Evolutionary conservation across 2,329 filamentous ascomycete species (phyloP), one percentile per base, ranked within the genome.

Genomic region (Aspergillus sp.): DNA sequence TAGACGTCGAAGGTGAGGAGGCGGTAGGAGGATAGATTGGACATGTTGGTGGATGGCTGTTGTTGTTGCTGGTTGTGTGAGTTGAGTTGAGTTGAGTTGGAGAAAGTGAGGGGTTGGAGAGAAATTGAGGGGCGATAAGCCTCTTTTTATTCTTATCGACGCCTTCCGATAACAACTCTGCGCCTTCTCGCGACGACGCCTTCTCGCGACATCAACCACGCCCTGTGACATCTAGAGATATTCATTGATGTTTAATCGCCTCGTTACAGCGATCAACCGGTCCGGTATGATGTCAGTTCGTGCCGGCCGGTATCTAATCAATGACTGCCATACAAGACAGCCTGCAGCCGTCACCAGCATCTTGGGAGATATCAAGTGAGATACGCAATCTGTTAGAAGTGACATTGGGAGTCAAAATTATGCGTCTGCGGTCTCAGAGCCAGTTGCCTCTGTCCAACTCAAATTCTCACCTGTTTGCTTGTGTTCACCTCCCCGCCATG

Each of bases 1-100:
- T 90, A 93, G 77, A 89, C 86, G 74, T 93, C 89, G 74, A 93
- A 91, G 66, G 85, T 86, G 49, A 91, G 83, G 58, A 84, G 73
- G 22, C 74, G 74, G 69, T 79, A 82, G 53, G 30, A 17, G 24
- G n/a, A 75, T 67, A 8, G 66, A 64, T 18, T 74, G 64, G 67
- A 56, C 68, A 71, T 72, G 47, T 6, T 53, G 1, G 2, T 8
- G 1, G 8, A 22, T n/a, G 26, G 17, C 34, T 24, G 15, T 17
- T 9, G n/a, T n/a, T 48, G 9, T 0, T 20, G n/a, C 7, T 34
- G 13, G 17, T 11, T 8, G 15, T 15, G 9, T 7, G 30, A 17
- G 6, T 3, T 18, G 38, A 18, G 50, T 36, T 7, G 30, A 17
- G 6, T n/a, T 12, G 22, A 47, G 17, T 45, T 32, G 26, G 22